These are phyloP conservation scores for Didymella pinodella DNA, from an alignment of 2,329 filamentous ascomycete genomes.

Conservation along the genomic window DNA sequence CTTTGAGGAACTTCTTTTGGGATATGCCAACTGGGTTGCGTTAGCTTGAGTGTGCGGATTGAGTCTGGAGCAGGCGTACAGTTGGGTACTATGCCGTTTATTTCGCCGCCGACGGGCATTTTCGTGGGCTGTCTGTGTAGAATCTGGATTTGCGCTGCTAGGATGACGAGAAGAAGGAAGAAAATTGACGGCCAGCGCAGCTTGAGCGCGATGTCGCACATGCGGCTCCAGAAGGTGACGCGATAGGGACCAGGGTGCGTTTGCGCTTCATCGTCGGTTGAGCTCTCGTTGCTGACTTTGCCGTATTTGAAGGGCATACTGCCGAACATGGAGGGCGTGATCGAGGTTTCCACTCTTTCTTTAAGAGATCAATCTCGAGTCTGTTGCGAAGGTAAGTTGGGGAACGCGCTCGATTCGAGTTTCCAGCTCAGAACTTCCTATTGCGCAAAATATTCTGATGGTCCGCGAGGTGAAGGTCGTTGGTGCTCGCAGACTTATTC, in stretches of 20 bases:
- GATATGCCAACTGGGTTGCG: slow-evolving; percentile 18
- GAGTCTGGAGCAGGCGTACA: slow-evolving; percentile 7
- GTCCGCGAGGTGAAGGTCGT: background rate
- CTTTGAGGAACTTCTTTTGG: slow-evolving; percentile 24
- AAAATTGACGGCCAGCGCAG: slow-evolving; percentile 23
- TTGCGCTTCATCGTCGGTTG: slow-evolving; percentile 6
- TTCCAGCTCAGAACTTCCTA: background rate
- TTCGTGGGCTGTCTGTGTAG: slow-evolving; percentile 21
- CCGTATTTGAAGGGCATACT: slow-evolving; percentile 21
- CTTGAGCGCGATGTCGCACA: slow-evolving; percentile 5
- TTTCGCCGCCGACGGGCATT: slow-evolving; percentile 19
- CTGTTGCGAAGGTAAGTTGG: no score
- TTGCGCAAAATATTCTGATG: background rate
- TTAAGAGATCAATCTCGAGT: no score
- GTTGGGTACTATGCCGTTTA: slow-evolving; percentile 26
- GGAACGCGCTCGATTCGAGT: no score
- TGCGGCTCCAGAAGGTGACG: slow-evolving; percentile 3
- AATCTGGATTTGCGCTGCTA: slow-evolving; percentile 26
- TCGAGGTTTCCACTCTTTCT: no score
- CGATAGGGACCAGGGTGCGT: background rate
- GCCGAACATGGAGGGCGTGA: background rate
- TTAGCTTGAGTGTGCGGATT: background rate
- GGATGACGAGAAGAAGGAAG: slow-evolving; percentile 20
- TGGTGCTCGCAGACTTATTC: slow-evolving; percentile 12
- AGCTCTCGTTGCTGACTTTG: slow-evolving; percentile 25